phyloP scores from a whole-genome alignment of 352 stramenopile species.

The Pythium vanterpoolii region DNA sequence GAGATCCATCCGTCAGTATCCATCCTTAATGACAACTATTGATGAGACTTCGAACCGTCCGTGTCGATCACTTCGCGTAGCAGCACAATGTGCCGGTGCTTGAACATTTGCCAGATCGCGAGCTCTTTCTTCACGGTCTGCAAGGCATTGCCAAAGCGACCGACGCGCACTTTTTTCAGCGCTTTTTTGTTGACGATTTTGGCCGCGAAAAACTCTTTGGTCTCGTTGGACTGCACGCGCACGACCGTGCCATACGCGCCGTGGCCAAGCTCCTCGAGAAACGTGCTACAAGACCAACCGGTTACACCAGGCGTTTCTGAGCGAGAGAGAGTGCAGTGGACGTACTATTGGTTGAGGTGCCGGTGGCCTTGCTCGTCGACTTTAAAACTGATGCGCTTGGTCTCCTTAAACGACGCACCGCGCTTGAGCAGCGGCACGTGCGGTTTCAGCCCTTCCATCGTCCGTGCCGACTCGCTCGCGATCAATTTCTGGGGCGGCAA shows the following conservation, averaged over 20 bases:
- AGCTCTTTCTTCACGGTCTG: conserved; percentile 91
- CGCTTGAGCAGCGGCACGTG: conserved; percentile 57
- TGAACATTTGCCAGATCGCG: conserved; percentile 96
- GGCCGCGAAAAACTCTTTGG: conserved; percentile 62
- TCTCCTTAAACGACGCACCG: conserved; percentile 68
- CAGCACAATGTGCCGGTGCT: conserved; percentile 93
- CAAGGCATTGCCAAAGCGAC: conserved; percentile 69
- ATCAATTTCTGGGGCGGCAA: conserved; percentile 13
- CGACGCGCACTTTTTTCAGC: conserved; percentile 65
- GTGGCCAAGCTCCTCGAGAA: conserved; percentile 66
- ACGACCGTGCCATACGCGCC: conserved; percentile 73
- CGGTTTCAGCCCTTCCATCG: conserved; percentile 50
- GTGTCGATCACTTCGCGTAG: conserved; percentile 96
- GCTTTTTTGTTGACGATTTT: conserved; percentile 75
- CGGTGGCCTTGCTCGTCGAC: conserved; percentile 50
- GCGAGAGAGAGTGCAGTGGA: not conserved
- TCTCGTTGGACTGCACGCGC: conserved; percentile 66
- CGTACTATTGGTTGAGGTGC: conserved; percentile 79
- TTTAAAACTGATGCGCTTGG: conserved; percentile 41
- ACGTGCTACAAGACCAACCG: conserved; percentile 36
- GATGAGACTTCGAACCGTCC: conserved; percentile 37
- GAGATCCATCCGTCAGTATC: not conserved
- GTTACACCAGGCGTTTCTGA: not conserved
- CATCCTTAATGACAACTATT: not conserved
- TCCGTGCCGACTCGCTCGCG: conserved; percentile 29